These are phyloP conservation scores for Moesziomyces parantarcticus DNA, from an alignment of 1,284 basidiomycete species.

Conservation along the genomic window DNA sequence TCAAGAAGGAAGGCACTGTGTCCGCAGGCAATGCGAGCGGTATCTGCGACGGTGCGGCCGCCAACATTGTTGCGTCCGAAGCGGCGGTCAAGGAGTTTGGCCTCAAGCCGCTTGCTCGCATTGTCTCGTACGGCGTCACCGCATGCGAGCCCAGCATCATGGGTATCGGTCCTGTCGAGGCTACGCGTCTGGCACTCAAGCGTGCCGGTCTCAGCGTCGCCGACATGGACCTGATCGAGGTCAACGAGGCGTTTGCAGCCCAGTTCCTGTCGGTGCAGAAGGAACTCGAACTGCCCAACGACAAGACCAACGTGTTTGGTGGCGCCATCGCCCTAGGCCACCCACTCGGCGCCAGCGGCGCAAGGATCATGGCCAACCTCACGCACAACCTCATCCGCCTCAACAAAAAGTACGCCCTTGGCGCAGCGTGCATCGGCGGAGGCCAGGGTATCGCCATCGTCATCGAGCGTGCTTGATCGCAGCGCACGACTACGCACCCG, in stretches of 20 bases:
- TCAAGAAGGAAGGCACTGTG: constrained; percentile 87
- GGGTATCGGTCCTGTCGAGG: constrained; percentile 73
- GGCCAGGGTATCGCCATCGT: constrained; percentile 70
- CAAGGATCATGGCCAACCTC: constrained; percentile 72
- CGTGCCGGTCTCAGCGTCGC: constrained; percentile 68
- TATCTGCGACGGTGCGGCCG: constrained; percentile 96
- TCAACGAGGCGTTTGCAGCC: constrained; percentile 87
- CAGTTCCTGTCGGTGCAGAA: constrained; percentile 93
- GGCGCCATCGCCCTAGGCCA: constrained; percentile 72
- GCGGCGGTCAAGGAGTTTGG: constrained; percentile 88
- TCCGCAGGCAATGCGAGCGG: constrained; percentile 96
- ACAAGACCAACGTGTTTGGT: constrained; percentile 73
- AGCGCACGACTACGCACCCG: background rate
- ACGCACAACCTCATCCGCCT: constrained; percentile 72
- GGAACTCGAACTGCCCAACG: constrained; percentile 77
- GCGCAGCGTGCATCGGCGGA: constrained; percentile 73
- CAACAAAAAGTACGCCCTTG: constrained; percentile 72
- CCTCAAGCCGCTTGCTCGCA: constrained; percentile 84
- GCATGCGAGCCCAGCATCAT: constrained; percentile 73
- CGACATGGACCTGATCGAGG: constrained; percentile 73
- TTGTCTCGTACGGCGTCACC: constrained; percentile 76
- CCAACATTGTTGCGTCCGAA: constrained; percentile 90
- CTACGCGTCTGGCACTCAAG: constrained; percentile 67
- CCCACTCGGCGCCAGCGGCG: constrained; percentile 72
- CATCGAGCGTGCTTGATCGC: constrained; percentile 64